A percentile compares a stretch with the other conserved stretches of the same genome.
These are phyloP conservation scores for Penicillium argentinense DNA, from an alignment of 495 filamentous ascomycete genomes.

Conservation along the genomic window DNA sequence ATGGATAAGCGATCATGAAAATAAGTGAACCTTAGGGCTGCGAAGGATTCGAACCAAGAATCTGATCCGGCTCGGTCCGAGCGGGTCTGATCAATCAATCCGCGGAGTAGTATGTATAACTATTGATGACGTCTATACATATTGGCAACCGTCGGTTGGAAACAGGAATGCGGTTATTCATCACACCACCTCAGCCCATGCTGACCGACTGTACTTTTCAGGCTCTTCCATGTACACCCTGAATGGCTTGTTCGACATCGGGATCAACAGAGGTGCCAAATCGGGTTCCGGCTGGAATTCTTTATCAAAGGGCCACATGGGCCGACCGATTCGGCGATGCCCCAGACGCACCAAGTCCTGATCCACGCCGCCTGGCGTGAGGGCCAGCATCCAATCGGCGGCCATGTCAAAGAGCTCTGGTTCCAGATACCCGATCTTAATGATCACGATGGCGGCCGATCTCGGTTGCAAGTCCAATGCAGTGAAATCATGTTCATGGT, in stretches of 20 bases:
- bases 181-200: too few relatives aligned
- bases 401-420: constrained; percentile 58
- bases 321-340: constrained; percentile 48
- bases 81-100: too few relatives aligned
- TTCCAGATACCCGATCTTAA: constrained; percentile 62
- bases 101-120: too few relatives aligned
- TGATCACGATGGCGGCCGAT: constrained; percentile 51
- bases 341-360: constrained; percentile 51
- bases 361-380: constrained; percentile 57
- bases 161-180: too few relatives aligned
- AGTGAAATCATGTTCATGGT: constrained; percentile 55
- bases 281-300: constrained; percentile 35
- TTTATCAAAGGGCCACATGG: constrained; percentile 58
- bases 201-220: too few relatives aligned
- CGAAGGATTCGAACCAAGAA: too few relatives aligned
- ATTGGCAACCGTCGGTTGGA: too few relatives aligned
- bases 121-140: too few relatives aligned
- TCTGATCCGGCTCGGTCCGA: too few relatives aligned
- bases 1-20: too few relatives aligned
- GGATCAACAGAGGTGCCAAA: constrained; percentile 42
- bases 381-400: constrained; percentile 53
- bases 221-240: too few relatives aligned
- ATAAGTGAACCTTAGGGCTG: too few relatives aligned
- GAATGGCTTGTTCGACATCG: constrained; percentile 39
- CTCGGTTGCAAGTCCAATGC: constrained; percentile 48